phyloP scores from a whole-genome alignment of 805 yeast genomes.

The Hanseniaspora pseudoguilliermondii region DNA sequence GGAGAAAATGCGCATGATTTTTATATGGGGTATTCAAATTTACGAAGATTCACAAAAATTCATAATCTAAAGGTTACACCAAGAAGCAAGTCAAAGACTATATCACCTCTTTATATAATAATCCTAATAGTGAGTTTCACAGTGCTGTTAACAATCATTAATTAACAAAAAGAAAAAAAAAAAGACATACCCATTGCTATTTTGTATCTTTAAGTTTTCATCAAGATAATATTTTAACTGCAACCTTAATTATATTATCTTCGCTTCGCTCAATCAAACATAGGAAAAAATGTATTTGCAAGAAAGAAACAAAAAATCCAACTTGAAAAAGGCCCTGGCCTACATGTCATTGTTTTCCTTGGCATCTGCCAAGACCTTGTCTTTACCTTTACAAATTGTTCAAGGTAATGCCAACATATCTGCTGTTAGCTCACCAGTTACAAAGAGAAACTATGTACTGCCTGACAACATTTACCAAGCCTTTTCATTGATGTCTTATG shows the following conservation, averaged over 20 bases:
- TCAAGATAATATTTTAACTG: not conserved
- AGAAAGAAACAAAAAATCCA: not conserved
- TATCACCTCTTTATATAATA: too few species aligned
- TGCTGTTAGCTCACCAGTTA: not conserved
- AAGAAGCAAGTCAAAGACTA: too few species aligned
- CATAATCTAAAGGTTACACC: too few species aligned
- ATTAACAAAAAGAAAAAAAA: too few species aligned
- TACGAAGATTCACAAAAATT: too few species aligned
- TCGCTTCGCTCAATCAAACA: not conserved
- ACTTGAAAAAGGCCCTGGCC: not conserved
- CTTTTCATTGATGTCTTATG: constrained; percentile 4
- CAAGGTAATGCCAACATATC: not conserved
- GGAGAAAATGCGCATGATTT: too few species aligned
- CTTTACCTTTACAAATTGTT: constrained; percentile 4
- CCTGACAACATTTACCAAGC: constrained; percentile 5
- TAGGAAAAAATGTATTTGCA: not conserved
- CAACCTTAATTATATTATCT: not conserved
- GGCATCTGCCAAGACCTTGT: constrained; percentile 2
- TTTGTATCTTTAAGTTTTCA: too few species aligned
- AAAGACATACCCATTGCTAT: not conserved
- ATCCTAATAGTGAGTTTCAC: too few species aligned
- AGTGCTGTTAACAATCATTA: too few species aligned
- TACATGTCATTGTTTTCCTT: not conserved
- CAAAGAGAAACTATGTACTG: not conserved
- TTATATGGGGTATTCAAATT: too few species aligned